Evolutionary conservation across 2,329 filamentous ascomycete species (phyloP).

Genomic region (Beauveria sp.): DNA sequence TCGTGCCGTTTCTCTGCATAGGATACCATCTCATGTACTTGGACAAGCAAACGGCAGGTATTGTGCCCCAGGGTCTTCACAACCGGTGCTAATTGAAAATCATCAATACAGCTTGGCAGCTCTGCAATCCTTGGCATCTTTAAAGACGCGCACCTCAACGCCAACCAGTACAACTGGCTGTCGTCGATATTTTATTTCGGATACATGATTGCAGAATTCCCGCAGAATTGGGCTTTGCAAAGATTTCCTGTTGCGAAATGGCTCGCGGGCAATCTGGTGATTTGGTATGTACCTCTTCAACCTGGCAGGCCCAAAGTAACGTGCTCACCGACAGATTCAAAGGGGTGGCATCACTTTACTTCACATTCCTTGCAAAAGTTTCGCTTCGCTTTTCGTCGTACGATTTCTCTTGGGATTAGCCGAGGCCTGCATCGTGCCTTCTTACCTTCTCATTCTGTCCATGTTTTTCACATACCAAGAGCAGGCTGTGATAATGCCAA

Average conservation of each 20-base stretch:
- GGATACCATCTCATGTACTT: conserved; percentile 34
- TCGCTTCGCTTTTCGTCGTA: conserved; percentile 21
- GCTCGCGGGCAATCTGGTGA: conserved; percentile 20
- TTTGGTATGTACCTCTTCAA: conserved; percentile 14
- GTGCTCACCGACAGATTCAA: neutral
- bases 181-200: conserved; percentile 45
- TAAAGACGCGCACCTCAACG: conserved; percentile 12
- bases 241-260: conserved; percentile 39
- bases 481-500: conserved; percentile 26
- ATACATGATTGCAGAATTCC: conserved; percentile 36
- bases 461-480: conserved; percentile 31
- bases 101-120: conserved; percentile 9
- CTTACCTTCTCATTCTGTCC: conserved; percentile 20
- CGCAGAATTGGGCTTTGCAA: conserved; percentile 36
- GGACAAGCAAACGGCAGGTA: conserved; percentile 29
- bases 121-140: conserved; percentile 14
- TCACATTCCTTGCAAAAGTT: conserved; percentile 21
- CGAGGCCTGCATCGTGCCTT: conserved; percentile 19
- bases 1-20: conserved; percentile 31
- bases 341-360: conserved; percentile 24
- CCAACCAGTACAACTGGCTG: conserved; percentile 15
- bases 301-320: neutral
- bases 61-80: neutral
- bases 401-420: conserved; percentile 22
- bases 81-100: neutral